Evolutionary conservation across 139 green algal genomes (phyloP).

Genomic region (Axilococcus clingmanii): DNA sequence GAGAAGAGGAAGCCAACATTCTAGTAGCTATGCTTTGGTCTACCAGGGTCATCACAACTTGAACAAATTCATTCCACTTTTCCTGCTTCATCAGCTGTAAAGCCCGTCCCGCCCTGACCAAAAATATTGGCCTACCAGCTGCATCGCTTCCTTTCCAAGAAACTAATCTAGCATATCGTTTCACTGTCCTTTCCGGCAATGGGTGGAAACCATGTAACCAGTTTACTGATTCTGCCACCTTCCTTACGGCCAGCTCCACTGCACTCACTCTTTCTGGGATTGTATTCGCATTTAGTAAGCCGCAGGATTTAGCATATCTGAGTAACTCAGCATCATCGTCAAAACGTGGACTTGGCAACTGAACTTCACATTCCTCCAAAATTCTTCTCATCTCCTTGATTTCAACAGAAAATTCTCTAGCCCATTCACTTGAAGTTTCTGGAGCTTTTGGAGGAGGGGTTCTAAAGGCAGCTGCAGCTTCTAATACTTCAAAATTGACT

Average conservation of each 20-base stretch:
- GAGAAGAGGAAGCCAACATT: constrained; percentile 8
- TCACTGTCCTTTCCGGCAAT: constrained; percentile 3
- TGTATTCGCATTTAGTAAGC: constrained; percentile 21
- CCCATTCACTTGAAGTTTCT: constrained; percentile 24
- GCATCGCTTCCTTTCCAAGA: constrained; percentile 21
- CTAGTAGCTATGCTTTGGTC: neutral
- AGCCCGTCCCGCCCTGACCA: constrained; percentile 24
- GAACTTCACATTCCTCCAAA: constrained; percentile 17
- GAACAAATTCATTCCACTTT: constrained; percentile 7
- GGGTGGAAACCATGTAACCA: neutral
- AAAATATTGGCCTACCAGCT: constrained; percentile 26
- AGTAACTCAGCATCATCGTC: constrained; percentile 31
- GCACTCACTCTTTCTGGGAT: constrained; percentile 6
- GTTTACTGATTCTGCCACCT: constrained; percentile 3
- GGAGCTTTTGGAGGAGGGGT: too few species aligned
- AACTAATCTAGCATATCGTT: constrained; percentile 30
- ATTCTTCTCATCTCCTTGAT: constrained; percentile 35
- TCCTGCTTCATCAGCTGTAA: constrained; percentile 20
- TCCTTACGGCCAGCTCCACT: constrained; percentile 7
- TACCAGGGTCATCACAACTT: constrained; percentile 24
- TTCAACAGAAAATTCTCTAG: constrained; percentile 15
- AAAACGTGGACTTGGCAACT: constrained; percentile 22
- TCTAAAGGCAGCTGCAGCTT: too few species aligned
- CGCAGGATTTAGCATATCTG: constrained; percentile 24
- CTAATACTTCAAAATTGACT: too few species aligned